Percentiles rank a stretch among this genome's conserved stretches.
Conservation (phyloP, 495 filamentous ascomycete species). For the Antarctomyces pellizariae region DNA sequence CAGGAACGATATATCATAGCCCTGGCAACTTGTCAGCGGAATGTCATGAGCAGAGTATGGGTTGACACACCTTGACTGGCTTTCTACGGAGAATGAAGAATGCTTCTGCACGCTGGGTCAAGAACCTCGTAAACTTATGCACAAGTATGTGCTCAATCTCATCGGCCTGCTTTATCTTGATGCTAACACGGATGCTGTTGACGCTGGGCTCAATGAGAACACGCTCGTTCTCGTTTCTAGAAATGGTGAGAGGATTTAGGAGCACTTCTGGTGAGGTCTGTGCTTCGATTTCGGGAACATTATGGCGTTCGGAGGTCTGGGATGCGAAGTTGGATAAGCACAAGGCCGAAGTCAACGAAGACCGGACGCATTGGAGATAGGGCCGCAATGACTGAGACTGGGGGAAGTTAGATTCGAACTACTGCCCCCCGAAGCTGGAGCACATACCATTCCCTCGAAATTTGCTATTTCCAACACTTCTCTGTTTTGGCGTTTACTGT, state of each 20-base stretch:
- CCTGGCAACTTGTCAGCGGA: conserved; percentile 25
- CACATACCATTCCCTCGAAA: too few species aligned
- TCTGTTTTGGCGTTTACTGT: too few species aligned
- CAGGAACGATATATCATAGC: conserved; percentile 95
- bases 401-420: background rate
- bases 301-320: conserved; percentile 85
- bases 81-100: conserved; percentile 95
- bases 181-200: conserved; percentile 87
- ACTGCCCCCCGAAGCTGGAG: too few species aligned
- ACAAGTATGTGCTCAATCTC: conserved; percentile 95
- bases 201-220: conserved; percentile 85
- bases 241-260: conserved; percentile 71
- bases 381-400: conserved; percentile 96
- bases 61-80: conserved; percentile 53
- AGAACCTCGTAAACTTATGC: conserved; percentile 91
- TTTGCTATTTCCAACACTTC: too few species aligned
- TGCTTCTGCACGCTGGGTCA: conserved; percentile 87
- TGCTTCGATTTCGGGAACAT: conserved; percentile 94
- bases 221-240: conserved; percentile 85
- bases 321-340: conserved; percentile 94
- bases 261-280: conserved; percentile 77
- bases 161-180: conserved; percentile 97
- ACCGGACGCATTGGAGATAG: conserved; percentile 90
- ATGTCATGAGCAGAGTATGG: conserved; percentile 2
- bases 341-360: conserved; percentile 79